Evolutionary conservation across 345 rosid species (phyloP).

Genomic region (Laguncularia racemosa): DNA sequence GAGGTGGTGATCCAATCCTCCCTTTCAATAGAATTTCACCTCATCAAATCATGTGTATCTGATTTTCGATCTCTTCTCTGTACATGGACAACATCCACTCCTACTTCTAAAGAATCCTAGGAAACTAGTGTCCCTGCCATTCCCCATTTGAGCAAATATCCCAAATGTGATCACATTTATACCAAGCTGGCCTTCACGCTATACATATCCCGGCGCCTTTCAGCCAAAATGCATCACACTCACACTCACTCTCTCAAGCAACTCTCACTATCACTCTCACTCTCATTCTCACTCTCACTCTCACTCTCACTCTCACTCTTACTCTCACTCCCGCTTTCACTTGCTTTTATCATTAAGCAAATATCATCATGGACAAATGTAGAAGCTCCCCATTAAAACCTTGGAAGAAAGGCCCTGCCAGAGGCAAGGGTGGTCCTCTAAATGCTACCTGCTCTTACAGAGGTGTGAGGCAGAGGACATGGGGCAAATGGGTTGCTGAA

Average conservation of each 20-base stretch:
- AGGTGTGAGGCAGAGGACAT: slow-evolving; percentile 89
- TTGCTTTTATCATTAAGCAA: not conserved
- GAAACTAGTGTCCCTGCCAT: no score
- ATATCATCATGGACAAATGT: slow-evolving; percentile 26
- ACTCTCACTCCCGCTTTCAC: not conserved
- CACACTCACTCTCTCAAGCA: no score
- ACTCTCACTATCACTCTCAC: not conserved
- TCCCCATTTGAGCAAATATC: no score
- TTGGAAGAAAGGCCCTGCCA: slow-evolving; percentile 89
- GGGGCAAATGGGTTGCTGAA: slow-evolving; percentile 99
- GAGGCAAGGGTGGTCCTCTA: slow-evolving; percentile 93
- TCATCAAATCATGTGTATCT: not conserved
- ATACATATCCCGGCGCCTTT: slow-evolving; percentile 10
- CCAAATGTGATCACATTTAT: slow-evolving; percentile 15
- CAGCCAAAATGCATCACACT: slow-evolving; percentile 5
- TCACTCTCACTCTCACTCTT: no score
- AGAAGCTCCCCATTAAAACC: slow-evolving; percentile 60
- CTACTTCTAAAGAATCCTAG: no score
- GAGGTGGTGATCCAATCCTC: slow-evolving; percentile 10
- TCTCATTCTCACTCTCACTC: not conserved
- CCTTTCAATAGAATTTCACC: not conserved
- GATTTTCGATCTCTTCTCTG: no score
- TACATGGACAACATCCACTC: no score
- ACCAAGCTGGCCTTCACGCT: not conserved
- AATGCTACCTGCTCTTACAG: slow-evolving; percentile 78